Evolutionary conservation across 495 filamentous ascomycete genomes (phyloP), one percentile per base, ranked within the genome.

Genomic region (Chaetomidium leptoderma): DNA sequence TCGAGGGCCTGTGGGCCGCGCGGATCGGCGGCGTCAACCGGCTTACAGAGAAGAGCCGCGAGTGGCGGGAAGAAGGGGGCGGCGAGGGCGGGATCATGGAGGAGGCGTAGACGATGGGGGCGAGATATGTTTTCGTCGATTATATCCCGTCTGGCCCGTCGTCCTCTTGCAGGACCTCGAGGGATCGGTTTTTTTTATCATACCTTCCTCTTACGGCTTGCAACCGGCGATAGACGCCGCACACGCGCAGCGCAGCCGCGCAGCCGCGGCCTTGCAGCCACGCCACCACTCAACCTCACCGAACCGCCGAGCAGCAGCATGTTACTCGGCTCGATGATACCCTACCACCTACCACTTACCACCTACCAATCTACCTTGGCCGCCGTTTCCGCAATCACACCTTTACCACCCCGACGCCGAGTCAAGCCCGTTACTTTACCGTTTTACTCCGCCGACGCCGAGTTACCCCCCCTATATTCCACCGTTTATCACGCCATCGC

Each of bases 1-100:
- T 89, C 9, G 92, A 97, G 72, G 83, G 83, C 24, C 78, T 95
- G 43, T 96, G 90, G 91, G 90, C 91, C 0, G 83, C 83, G 17
- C 79, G 92, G 24, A 84, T 97, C 37, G 70, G 77, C 6, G 92
- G 92, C 29, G 81, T 96, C 35, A 89, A 86, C 71, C 75, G 81
- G 49, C 71, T 96, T 45, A 88, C 89, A 3, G 88, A 92, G 51
- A 81, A 83, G 64, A 89, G 86, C 46, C 82, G 89, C 46, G 89
- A 91, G 55, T 96, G 91, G 91, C 80, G 91, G 17, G 91, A 95
- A 66, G 85, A 88, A 57, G 86, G 87, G 6, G 89, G 88, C 37
- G 90, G 90, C 64, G 86, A 86, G 45, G 78, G 78, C 9, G 82
- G 95, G 63, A 92, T 88, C 67, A 63, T 71, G 63, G 91, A 96